Evolutionary conservation across 805 yeast genomes (phyloP), one percentile per base, ranked within the genome.

Genomic region (Cyberlindnera xishuangbannaensis): DNA sequence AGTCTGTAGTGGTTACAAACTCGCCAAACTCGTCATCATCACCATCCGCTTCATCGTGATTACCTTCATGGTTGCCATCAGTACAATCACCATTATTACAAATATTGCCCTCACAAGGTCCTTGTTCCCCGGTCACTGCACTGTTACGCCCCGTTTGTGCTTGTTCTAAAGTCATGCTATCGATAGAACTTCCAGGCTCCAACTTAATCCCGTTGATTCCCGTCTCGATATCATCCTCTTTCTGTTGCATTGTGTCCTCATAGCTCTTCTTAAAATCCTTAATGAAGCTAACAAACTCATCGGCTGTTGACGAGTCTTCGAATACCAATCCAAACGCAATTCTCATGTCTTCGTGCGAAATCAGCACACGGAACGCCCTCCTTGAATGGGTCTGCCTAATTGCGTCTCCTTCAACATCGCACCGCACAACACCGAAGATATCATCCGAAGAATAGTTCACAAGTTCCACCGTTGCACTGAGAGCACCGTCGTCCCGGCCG

Each of bases 311-410:
- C 2, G 34, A 41, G 43, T 62, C 62, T 3, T 43, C 47, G 34
- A 66, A 64, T 11, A 62, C 61, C 33, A 67, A 41, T 5, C 73
- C 72, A n/a, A 67, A 45, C 16, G 59, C 61, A 10, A 68, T 59
- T n/a, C 50, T 50, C 35, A 54, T 42, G 4, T 37, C 50, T 13
- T 48, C 48, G 28, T 56, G 53, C n/a, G 48, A 52, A 19, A 63
- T 51, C 7, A 61, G 34, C 6, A 67, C 48, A 16, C 62, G 62
- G 40, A 57, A 68, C 27, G 55, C 53, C 25, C 61, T 37, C 28
- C 30, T 35, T 4, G 48, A 38, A 6, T 30, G 36, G 6, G 53
- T 47, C 28, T 40, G 37, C 20, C 38, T 48, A 3, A 65, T 50
- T 15, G 57, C 63, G 12, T 38, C 40, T 13, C 59, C 62, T 17